Conservation (phyloP, 257 asterid genomes). For the Solanum appendiculatum region DNA sequence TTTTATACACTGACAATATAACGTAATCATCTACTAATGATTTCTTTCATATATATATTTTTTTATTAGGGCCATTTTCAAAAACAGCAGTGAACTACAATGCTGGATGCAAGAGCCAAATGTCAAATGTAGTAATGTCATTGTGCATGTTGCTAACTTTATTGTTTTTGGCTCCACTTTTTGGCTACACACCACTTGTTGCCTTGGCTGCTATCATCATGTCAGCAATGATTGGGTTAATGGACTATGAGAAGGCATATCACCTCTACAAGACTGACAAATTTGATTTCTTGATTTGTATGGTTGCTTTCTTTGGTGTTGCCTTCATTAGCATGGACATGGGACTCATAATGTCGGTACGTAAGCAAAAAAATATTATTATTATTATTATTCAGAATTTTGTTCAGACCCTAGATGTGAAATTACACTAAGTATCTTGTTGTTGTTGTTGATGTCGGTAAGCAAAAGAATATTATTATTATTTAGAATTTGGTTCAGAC, state of each 20-base stretch:
- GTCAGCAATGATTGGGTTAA: conserved; percentile 82
- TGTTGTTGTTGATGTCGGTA: too few relatives aligned
- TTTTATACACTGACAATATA: neutral
- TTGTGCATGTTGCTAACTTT: conserved; percentile 57
- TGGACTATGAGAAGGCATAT: conserved; percentile 52
- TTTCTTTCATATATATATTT: too few relatives aligned
- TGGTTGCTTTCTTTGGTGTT: conserved; percentile 72
- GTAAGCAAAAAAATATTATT: neutral
- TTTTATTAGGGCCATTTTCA: conserved; percentile 69
- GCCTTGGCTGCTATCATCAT: conserved; percentile 78
- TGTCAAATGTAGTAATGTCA: conserved; percentile 71
- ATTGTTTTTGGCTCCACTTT: conserved; percentile 65
- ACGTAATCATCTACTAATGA: neutral
- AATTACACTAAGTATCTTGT: neutral
- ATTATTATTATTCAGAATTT: neutral
- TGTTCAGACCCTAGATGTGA: too few relatives aligned
- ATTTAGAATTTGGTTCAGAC: too few relatives aligned
- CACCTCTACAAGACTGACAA: conserved; percentile 78
- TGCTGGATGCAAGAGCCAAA: conserved; percentile 68
- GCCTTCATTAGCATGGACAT: conserved; percentile 80
- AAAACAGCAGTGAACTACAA: conserved; percentile 79
- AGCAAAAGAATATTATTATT: neutral
- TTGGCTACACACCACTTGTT: conserved; percentile 80
- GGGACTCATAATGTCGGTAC: conserved; percentile 76
- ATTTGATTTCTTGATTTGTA: conserved; percentile 69